Base-by-base conservation (phyloP, 1,284 basidiomycete genomes). In the Marasmius tenuissimus region DNA sequence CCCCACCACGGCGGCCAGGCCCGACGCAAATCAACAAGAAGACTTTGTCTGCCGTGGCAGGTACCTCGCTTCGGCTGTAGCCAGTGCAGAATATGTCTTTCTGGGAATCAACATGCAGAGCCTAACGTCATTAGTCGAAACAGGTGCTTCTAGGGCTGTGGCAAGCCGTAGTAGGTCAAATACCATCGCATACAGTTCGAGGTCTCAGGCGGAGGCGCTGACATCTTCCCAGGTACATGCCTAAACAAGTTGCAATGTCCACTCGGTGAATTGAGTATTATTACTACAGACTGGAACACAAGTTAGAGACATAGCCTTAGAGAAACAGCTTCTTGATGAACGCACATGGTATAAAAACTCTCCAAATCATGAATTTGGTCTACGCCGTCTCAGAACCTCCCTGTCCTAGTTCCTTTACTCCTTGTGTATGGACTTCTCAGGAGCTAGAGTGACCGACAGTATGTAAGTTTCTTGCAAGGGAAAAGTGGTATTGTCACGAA, bases 401-500 rank as follows among this genome's bases (percentile, higher is more conserved):
- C 42, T 45, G 11, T 18, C 35, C 34, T 35, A 5, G 22, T 27
- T 1, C 38, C 37, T 37, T 54, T 12, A 33, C n/a, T 54, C 27
- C 52, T 54, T n/a, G n/a, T 12, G 12, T n/a, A 54, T 5, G 12
- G 52, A 54, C 37, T 37, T 37, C 52, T 54, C 52, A 38, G 52
- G 52, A 38, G 52, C 52, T 54, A 37, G 4, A 54, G 35, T 4
- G 34, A 54, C 27, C 27, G 27, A 27, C 27, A 27, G 27, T 14
- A 20, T n/a, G 20, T 16, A 34, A 38, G 4, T 16, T 14, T n/a
- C 12, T 18, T 54, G 12, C 12, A 37, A 14, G 12, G 3, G 12
- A 37, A n/a, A n/a, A 16, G 16, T 22, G 50, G 37, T 14, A 38
- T 38, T 38, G 34, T 37, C 5, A 73, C 87, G 66, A 64, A 96